Conservation (phyloP, 257 asterid genomes). For the Fraxinus pennsylvanica region DNA sequence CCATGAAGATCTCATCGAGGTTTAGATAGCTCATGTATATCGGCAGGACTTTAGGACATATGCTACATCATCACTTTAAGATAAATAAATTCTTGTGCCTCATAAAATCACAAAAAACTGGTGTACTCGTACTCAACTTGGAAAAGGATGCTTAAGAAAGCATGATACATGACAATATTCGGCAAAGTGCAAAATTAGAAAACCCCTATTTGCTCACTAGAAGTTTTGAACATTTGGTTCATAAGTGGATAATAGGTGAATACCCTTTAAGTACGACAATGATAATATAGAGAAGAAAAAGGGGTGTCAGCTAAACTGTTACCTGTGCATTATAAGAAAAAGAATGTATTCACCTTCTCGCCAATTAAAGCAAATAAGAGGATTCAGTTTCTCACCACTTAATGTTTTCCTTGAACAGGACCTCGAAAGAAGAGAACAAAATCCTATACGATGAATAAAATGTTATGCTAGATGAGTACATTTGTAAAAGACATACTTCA, state of each 20-base stretch:
- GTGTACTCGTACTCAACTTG: too few relatives aligned
- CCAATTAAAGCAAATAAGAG: neutral
- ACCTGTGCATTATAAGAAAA: neutral
- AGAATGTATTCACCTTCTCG: too few relatives aligned
- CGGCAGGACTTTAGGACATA: too few relatives aligned
- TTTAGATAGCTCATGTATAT: too few relatives aligned
- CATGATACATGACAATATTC: too few relatives aligned
- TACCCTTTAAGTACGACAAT: neutral
- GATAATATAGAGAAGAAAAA: neutral
- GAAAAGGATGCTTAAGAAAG: too few relatives aligned
- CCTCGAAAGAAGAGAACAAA: slow-evolving; percentile 1
- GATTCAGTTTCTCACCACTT: neutral
- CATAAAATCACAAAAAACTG: too few relatives aligned
- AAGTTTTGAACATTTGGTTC: neutral
- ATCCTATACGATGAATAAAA: neutral
- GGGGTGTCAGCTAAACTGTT: neutral
- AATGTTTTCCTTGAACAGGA: slow-evolving; percentile 7
- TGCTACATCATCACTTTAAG: too few relatives aligned
- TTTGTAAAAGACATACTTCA: slow-evolving; percentile 9
- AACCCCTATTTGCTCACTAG: too few relatives aligned
- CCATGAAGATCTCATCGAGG: too few relatives aligned
- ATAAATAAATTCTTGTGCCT: too few relatives aligned
- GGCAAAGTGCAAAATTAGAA: too few relatives aligned
- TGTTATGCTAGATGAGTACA: neutral
- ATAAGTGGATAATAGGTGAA: neutral